A percentile compares a stretch with the other conserved stretches of the same genome.
Evolutionary conservation across 768 basidiomycete genomes (phyloP).

Genomic region (Tulasnella sp.): DNA sequence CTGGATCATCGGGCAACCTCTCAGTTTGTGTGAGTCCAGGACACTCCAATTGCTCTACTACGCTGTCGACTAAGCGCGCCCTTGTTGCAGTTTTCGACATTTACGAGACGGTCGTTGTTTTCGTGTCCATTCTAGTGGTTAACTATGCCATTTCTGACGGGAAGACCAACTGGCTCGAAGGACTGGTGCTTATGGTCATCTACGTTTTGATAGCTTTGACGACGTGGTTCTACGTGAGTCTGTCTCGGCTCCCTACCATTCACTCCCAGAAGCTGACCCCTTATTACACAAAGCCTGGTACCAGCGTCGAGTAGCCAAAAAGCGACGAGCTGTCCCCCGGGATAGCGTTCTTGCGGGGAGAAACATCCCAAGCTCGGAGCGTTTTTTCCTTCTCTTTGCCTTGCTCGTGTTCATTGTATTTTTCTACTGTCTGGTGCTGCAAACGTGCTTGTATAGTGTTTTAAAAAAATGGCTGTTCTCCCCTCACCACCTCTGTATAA

Average conservation of each 20-base stretch:
- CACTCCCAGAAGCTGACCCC: neutral
- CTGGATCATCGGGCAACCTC: constrained; percentile 39
- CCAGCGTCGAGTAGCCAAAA: neutral
- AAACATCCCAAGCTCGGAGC: neutral
- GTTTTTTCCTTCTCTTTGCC: neutral
- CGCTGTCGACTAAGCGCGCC: neutral
- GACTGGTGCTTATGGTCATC: constrained; percentile 66
- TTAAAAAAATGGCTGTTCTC: neutral
- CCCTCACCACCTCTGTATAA: neutral
- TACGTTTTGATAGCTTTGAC: constrained; percentile 29
- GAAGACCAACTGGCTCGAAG: constrained; percentile 82
- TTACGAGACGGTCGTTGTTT: constrained; percentile 26
- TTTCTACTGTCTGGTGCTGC: neutral
- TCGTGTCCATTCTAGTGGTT: constrained; percentile 63
- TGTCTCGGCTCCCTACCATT: neutral
- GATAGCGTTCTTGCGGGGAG: neutral
- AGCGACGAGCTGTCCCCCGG: neutral
- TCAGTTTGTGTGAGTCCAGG: constrained; percentile 57
- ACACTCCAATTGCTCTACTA: constrained; percentile 22
- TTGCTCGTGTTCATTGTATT: neutral
- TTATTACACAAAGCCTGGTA: neutral
- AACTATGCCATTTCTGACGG: constrained; percentile 78
- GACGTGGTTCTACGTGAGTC: constrained; percentile 27
- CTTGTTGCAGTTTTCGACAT: constrained; percentile 21
- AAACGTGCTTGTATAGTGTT: neutral